Base-by-base conservation (phyloP, 768 basidiomycete species). In the Boletus subcaerulescens region DNA sequence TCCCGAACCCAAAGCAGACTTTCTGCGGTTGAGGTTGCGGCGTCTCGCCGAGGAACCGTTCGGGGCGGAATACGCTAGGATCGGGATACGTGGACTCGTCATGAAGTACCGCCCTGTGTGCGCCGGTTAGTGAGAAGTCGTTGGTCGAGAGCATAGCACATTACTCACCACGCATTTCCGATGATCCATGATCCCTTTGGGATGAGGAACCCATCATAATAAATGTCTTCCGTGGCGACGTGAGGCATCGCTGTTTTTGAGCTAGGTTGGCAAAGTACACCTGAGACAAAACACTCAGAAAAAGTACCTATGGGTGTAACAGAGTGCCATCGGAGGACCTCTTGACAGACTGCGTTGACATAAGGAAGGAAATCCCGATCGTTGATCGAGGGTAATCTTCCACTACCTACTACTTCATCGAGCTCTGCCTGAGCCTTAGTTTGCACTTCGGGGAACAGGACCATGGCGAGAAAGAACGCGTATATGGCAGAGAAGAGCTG, bases 61-160 rank as follows among this genome's bases (percentile, higher is more conserved):
- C 75, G 7, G 75, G 74, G 3, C 55, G 62, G 52, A 75, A 75
- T 2, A 41, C 53, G 1, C 44, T 33, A 2, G 75, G 74, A 43
- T 73, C 64, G 5, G 67, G 63, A 51, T 76, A 75, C 4, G 43
- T 66, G 7, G 72, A 65, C 4, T 75, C 74, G 62, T 86, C 78
- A 44, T 79, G 78, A 1, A 81, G 67, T 66, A 85, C 78, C 18
- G 66, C 70, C 83, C 84, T 84, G 50, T 41, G n/a, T 0, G 22
- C 10, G 8, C 1, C 6, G 4, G 45, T 45, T 14, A 44, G 24
- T 4, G n/a, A 0, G 3, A 3, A 26, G 42, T 29, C 9, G 8
- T 29, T 9, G 1, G 26, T 29, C 26, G 26, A 29, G 26, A 29
- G 26, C 26, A 29, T 29, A 29, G 35, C 35, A 15, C 15, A 29